phyloP scores from a whole-genome alignment of 805 yeast species.

The Saccharomyces paradoxus region DNA sequence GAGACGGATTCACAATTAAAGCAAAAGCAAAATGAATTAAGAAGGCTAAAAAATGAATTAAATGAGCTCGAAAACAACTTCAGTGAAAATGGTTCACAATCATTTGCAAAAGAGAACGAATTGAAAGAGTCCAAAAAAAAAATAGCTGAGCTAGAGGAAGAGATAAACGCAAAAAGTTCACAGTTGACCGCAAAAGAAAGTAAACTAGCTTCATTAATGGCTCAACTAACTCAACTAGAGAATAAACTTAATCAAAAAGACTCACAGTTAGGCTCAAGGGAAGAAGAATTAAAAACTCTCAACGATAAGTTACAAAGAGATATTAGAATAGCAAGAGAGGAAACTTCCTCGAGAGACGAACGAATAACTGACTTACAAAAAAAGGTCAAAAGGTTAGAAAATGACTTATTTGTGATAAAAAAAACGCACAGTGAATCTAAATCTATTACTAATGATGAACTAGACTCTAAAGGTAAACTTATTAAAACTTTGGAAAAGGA shows the following conservation, averaged over 20 bases:
- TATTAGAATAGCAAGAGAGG: background rate
- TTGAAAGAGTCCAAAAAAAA: conserved; percentile 1
- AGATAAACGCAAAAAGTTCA: conserved; percentile 5
- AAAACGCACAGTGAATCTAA: conserved; percentile 21
- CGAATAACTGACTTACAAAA: background rate
- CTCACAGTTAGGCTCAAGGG: conserved; percentile 9
- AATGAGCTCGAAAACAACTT: background rate
- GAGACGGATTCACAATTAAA: background rate
- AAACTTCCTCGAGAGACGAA: background rate
- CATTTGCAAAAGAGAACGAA: background rate
- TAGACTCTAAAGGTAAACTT: conserved; percentile 27
- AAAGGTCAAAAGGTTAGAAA: conserved; percentile 36
- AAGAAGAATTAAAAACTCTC: background rate
- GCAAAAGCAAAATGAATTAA: conserved; percentile 1
- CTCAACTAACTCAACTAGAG: background rate
- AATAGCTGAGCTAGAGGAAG: background rate
- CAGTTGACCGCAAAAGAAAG: conserved; percentile 7
- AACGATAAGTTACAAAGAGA: background rate
- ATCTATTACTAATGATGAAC: background rate
- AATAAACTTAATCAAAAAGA: conserved; percentile 6
- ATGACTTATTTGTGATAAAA: conserved; percentile 37
- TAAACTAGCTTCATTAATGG: background rate
- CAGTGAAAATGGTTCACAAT: background rate
- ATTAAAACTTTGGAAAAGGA: conserved; percentile 3
- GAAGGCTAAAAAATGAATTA: background rate